Percentiles rank a stretch among this genome's conserved stretches.
Conservation (phyloP, 2,329 filamentous ascomycete species). For the Monosporascus cannonballus region DNA sequence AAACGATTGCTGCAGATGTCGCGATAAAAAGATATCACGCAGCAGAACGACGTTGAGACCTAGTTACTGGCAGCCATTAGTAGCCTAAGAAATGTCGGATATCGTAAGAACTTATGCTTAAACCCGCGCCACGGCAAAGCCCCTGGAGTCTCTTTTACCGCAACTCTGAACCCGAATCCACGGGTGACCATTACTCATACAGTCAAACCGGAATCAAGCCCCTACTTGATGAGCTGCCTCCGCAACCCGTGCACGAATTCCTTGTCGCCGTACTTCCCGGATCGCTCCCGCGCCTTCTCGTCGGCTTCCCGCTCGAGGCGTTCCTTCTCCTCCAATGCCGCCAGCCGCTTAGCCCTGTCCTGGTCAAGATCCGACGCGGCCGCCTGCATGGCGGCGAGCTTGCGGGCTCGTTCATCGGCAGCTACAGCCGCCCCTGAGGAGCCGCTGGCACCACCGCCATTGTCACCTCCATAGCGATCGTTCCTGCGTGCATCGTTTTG, state of each 20-base stretch:
- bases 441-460: constrained; percentile 26
- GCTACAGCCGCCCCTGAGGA: constrained; percentile 9
- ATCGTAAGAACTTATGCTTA: not conserved
- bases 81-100: too few species aligned
- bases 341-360: constrained; percentile 63
- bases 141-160: not conserved
- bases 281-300: constrained; percentile 52
- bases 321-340: constrained; percentile 61
- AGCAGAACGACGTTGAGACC: too few species aligned
- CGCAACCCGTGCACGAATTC: constrained; percentile 61
- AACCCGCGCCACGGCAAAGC: not conserved
- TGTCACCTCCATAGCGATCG: constrained; percentile 11
- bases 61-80: too few species aligned
- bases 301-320: constrained; percentile 60
- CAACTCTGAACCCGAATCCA: not conserved
- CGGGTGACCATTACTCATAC: not conserved
- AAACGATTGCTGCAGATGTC: too few species aligned
- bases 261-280: constrained; percentile 55
- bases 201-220: not conserved
- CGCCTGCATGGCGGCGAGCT: constrained; percentile 67
- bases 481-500: constrained; percentile 14
- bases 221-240: constrained; percentile 36
- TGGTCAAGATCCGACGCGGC: constrained; percentile 63
- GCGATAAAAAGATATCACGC: too few species aligned
- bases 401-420: constrained; percentile 54